These are phyloP conservation scores for Aspergillus tanneri DNA, from an alignment of 2,329 filamentous ascomycete species.

Conservation along the genomic window DNA sequence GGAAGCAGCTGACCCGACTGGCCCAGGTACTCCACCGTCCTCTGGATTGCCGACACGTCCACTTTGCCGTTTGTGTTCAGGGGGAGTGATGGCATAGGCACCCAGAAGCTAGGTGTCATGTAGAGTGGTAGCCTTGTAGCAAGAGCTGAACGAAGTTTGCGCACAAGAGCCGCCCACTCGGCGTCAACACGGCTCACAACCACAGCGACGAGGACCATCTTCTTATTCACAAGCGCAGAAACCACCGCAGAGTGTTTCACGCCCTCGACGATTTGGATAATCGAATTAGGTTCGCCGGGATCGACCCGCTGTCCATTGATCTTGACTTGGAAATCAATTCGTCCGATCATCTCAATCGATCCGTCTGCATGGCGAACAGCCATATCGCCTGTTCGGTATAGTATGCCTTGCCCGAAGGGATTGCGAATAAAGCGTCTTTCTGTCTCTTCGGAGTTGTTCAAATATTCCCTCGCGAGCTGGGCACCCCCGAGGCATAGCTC, in stretches of 20 bases:
- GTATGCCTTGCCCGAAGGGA: slow-evolving; percentile 9
- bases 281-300: slow-evolving; percentile 39
- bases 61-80: slow-evolving; percentile 13
- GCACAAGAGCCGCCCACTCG: slow-evolving; percentile 7
- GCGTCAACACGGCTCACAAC: background rate
- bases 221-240: slow-evolving; percentile 6
- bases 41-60: slow-evolving; percentile 3
- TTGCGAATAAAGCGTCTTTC: slow-evolving; percentile 12
- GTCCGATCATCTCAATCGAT: slow-evolving; percentile 42
- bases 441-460: slow-evolving; percentile 10
- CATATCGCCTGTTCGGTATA: slow-evolving; percentile 25
- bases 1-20: background rate
- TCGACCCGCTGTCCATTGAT: slow-evolving; percentile 61
- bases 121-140: too few species aligned
- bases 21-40: slow-evolving; percentile 4
- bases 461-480: slow-evolving; percentile 13
- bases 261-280: slow-evolving; percentile 2
- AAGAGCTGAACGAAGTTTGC: too few species aligned
- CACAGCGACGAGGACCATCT: slow-evolving; percentile 10
- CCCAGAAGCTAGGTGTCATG: slow-evolving; percentile 13
- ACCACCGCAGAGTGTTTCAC: slow-evolving; percentile 5
- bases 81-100: slow-evolving; percentile 6
- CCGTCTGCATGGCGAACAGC: slow-evolving; percentile 14
- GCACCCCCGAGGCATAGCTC: slow-evolving; percentile 15
- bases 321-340: slow-evolving; percentile 63